These are phyloP conservation scores for Poa annua DNA, from an alignment of 176 grass and related monocot genomes.

Conservation along the genomic window DNA sequence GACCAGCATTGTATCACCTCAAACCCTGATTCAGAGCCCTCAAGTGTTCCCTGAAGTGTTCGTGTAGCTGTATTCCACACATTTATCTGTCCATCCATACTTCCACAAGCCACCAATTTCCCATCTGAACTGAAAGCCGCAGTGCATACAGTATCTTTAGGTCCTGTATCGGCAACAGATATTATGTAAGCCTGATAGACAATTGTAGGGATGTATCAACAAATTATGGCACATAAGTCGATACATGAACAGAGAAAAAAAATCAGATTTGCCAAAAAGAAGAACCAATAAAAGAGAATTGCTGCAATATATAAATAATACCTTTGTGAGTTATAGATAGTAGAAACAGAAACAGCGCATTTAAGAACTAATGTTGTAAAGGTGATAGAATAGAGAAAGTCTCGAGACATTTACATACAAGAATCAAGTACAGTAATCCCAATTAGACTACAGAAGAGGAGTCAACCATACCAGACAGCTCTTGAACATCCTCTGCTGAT, in stretches of 20 bases:
- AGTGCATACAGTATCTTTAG: conserved; percentile 66
- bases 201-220: conserved; percentile 1
- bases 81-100: conserved; percentile 81
- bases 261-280: not conserved
- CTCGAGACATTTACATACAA: not conserved
- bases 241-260: not conserved
- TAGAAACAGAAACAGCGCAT: conserved; percentile 1
- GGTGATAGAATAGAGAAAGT: not conserved
- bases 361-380: not conserved
- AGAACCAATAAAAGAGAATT: not conserved
- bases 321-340: not conserved
- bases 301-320: conserved; percentile 7
- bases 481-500: conserved; percentile 52
- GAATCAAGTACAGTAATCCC: not conserved
- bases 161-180: conserved; percentile 53
- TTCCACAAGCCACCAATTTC: conserved; percentile 72
- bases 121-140: conserved; percentile 93
- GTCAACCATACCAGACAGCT: conserved; percentile 55
- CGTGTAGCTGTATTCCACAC: conserved; percentile 68
- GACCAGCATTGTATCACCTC: conserved; percentile 62
- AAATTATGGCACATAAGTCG: not conserved
- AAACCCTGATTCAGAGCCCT: conserved; percentile 79
- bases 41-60: conserved; percentile 66
- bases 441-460: not conserved
- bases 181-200: conserved; percentile 30